Evolutionary conservation across 257 asterid genomes (phyloP), one percentile per base, ranked within the genome.

Genomic region (Cynanchum wilfordii): DNA sequence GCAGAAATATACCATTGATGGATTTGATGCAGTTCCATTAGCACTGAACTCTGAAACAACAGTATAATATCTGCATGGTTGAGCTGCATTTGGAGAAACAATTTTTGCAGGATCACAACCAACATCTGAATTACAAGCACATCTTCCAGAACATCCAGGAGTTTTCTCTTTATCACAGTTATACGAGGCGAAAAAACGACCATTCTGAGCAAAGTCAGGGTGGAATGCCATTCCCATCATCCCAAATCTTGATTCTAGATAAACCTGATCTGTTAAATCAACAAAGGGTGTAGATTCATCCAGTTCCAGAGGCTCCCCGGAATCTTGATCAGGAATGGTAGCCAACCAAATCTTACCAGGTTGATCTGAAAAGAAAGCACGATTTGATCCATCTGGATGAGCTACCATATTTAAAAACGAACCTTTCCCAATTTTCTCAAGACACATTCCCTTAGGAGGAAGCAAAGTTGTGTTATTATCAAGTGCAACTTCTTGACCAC

Each of bases 181-280:
- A 73, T 79, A 94, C 17, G 98, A 91, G 0, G 98, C 99, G n/a
- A 91, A 94, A 76, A 94, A 91, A 44, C 99, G 84, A 1, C 99
- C 99, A 47, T 94, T 94, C 16, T 73, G 73, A 0, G 84, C 85
- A 68, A 88, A 94, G 30, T 88, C 73, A 0, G 98, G 98, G 79
- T 94, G 99, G 68, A 94, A 94, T 10, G 98, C 96, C 85, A 94
- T 69, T n/a, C 99, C 99, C 95, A 89, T 86, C 96, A 94, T 82
- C 66, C 99, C 99, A 62, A 87, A 91, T 51, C 70, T 78, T 1
- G 95, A 73, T 36, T 86, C 96, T 0, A 91, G 80, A 78, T 84
- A 82, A 75, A 94, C 95, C 70, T 88, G 87, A 76, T 94, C 99
- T 1, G 99, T 86, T 63, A 94, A 81, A 75, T 94, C 99, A 7